Evolutionary conservation across 352 stramenopile genomes (phyloP), one percentile per base, ranked within the genome.

Genomic region (Globisporangium solare): DNA sequence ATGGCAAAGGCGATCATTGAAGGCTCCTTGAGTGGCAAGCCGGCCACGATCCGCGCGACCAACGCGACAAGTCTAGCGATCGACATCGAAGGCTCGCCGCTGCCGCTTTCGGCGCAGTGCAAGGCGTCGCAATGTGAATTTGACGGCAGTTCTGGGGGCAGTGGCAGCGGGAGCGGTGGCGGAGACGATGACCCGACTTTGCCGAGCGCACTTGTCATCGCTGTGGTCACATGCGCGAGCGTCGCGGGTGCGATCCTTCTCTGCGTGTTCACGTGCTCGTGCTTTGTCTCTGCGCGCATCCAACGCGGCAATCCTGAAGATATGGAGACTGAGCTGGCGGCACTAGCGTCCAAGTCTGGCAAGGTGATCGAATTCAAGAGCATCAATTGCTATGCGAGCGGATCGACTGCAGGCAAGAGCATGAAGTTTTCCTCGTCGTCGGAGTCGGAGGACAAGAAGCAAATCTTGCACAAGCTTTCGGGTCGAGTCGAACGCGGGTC

Each of bases 1-100:
- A 59, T 93, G 31, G 83, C 76, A 42, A 93, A 87, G 55, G 58
- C 67, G 2, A 61, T 93, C 15, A 77, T 93, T 43, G 83, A 93
- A 62, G 68, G 54, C 12, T 54, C 70, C 37, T 63, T 93, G 21
- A 88, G 74, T 49, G 78, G 80, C 51, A 89, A 93, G 54, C 74
- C 79, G 2, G 79, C 70, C 32, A 81, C 76, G 60, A 70, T 88
- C 50, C 57, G 57, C 20, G 68, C 80, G 15, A 60, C 64, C 12
- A 81, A 83, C 55, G 22, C 13, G 39, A 79, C 76, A n/a, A 61
- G 69, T 14, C 50, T 93, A 3, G 56, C 72, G 10, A 80, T 93
- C 47, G 66, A 83, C 15, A 91, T 93, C 47, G 72, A 89, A 60
- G 80, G 65, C 42, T 81, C 83, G 27, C 83, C 83, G 8, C 66